Percentiles rank a stretch among this genome's conserved stretches.
Evolutionary conservation across 1,284 basidiomycete species (phyloP).

Genomic region (Cerioporus squamosus): DNA sequence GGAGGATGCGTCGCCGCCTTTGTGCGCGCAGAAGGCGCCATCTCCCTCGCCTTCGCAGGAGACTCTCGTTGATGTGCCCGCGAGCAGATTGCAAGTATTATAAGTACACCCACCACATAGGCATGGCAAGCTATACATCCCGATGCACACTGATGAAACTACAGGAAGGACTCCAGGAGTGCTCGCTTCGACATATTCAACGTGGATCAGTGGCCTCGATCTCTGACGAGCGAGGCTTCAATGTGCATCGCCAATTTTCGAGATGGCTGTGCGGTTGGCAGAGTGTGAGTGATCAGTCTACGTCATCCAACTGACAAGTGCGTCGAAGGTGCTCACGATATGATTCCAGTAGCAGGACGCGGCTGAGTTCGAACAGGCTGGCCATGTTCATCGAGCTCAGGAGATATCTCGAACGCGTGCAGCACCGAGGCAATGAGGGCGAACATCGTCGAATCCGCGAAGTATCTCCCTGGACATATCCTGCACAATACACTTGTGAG

Average conservation of each 20-base stretch:
- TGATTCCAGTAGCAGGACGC: neutral
- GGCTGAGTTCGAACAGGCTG: neutral
- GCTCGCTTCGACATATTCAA: no score
- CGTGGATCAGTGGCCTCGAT: neutral
- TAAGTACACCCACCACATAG: no score
- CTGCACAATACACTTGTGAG: neutral
- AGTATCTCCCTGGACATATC: constrained; percentile 10
- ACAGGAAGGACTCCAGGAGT: no score
- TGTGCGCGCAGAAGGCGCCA: neutral
- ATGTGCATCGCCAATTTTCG: neutral
- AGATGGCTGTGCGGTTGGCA: neutral
- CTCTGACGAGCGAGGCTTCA: neutral
- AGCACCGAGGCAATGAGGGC: constrained; percentile 5
- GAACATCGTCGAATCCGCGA: constrained; percentile 2
- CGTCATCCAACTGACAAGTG: neutral
- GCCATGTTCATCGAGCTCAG: neutral
- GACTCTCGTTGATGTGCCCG: no score
- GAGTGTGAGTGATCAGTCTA: neutral
- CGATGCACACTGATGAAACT: no score
- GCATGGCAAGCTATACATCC: no score
- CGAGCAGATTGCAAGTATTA: no score
- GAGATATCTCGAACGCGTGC: constrained; percentile 3
- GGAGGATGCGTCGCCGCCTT: neutral
- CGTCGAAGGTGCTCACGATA: neutral
- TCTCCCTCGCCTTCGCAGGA: constrained; percentile 31